These are phyloP conservation scores for Rhynchosporium agropyri DNA, from an alignment of 2,329 filamentous ascomycete species.

Conservation along the genomic window DNA sequence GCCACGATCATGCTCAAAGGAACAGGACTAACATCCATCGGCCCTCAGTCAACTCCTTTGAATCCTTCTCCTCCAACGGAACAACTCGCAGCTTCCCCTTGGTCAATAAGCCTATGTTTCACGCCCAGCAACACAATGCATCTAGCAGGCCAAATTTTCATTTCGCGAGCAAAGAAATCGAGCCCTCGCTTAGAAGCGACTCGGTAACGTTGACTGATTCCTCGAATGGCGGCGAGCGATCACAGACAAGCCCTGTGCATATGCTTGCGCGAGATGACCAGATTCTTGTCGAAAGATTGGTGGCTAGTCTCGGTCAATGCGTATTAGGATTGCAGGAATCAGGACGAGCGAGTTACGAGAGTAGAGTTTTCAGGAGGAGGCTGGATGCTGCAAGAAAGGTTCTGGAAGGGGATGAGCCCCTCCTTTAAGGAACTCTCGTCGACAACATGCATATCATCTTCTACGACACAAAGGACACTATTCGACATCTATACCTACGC, in stretches of 20 bases:
- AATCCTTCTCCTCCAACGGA: conserved; percentile 49
- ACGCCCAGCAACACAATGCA: conserved; percentile 17
- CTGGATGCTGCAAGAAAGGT: conserved; percentile 75
- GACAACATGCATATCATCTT: too few relatives aligned
- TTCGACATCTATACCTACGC: conserved; percentile 11
- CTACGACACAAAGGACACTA: not conserved
- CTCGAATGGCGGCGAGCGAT: conserved; percentile 23
- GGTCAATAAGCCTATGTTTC: conserved; percentile 52
- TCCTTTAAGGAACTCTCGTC: conserved; percentile 25
- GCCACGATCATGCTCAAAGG: conserved; percentile 25
- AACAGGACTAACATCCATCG: conserved; percentile 47
- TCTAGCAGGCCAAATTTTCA: conserved; percentile 21
- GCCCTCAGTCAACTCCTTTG: conserved; percentile 56
- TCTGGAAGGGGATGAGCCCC: conserved; percentile 67
- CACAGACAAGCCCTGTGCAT: conserved; percentile 37
- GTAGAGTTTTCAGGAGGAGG: conserved; percentile 66
- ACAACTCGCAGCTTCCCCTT: conserved; percentile 66
- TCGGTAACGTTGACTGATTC: conserved; percentile 29
- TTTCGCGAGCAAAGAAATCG: conserved; percentile 20
- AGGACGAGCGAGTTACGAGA: conserved; percentile 57
- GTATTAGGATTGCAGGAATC: conserved; percentile 60
- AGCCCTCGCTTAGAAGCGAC: conserved; percentile 28
- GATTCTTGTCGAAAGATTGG: conserved; percentile 60
- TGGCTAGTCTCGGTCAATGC: conserved; percentile 62
- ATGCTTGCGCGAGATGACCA: conserved; percentile 55